phyloP scores from a whole-genome alignment of 108 stramenopile species.

The Cyclotella distinguenda region DNA sequence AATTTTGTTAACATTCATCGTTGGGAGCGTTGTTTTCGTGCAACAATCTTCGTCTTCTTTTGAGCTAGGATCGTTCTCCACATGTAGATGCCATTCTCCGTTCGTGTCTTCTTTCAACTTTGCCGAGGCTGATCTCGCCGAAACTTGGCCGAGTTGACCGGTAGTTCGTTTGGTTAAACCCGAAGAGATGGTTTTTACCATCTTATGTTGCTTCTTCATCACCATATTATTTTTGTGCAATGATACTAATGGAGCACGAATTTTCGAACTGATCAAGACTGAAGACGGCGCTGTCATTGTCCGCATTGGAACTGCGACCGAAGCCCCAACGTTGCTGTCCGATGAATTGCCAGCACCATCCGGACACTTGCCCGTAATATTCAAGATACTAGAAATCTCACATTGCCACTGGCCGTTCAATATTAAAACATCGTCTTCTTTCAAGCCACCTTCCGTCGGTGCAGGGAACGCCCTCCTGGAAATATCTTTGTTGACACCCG shows the following conservation, averaged over 20 bases:
- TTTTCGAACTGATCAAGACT: too few relatives aligned
- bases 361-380: background rate
- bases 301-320: background rate
- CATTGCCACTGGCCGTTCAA: conserved; percentile 40
- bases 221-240: background rate
- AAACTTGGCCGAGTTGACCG: background rate
- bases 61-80: background rate
- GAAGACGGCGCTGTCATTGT: too few relatives aligned
- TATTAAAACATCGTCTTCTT: conserved; percentile 12
- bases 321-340: too few relatives aligned
- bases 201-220: background rate
- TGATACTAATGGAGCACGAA: conserved; percentile 1
- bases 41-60: background rate
- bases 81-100: conserved; percentile 16
- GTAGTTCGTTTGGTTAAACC: background rate
- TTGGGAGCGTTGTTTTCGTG: background rate
- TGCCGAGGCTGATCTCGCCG: conserved; percentile 3
- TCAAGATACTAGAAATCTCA: conserved; percentile 8
- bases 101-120: conserved; percentile 25
- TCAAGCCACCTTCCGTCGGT: background rate
- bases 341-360: conserved; percentile 1
- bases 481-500: conserved; percentile 1
- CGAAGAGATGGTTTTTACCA: background rate
- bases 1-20: background rate
- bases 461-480: background rate